Percentiles rank a stretch among this genome's conserved stretches.
Conservation (phyloP, 352 stramenopile genomes). For the Phytophthora ramorum region DNA sequence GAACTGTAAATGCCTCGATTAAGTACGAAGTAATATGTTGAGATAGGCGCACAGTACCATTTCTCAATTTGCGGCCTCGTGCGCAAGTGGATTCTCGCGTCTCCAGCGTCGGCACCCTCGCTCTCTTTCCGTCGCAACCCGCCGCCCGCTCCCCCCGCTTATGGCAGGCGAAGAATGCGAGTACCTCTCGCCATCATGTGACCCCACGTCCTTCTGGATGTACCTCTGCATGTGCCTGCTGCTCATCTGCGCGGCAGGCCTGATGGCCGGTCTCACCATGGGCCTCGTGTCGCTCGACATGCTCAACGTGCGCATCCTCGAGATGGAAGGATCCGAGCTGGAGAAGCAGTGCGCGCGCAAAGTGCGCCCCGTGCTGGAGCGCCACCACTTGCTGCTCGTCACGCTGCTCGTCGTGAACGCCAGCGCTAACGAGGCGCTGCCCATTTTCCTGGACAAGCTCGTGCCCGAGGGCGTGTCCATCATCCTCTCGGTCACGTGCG, state of each 20-base stretch:
- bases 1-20: background rate
- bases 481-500: conserved; percentile 94
- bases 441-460: conserved; percentile 93
- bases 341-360: conserved; percentile 80
- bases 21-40: background rate
- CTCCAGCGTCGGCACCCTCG: background rate
- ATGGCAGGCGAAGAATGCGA: conserved; percentile 54
- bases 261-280: conserved; percentile 86
- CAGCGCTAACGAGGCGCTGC: conserved; percentile 93
- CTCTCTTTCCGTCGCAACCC: background rate
- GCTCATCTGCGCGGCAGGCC: conserved; percentile 60
- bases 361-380: conserved; percentile 90
- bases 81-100: background rate
- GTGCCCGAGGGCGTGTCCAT: conserved; percentile 90
- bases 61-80: background rate
- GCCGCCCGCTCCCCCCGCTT: conserved; percentile 18
- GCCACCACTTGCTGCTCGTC: conserved; percentile 94
- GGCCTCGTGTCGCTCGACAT: conserved; percentile 80
- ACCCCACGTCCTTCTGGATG: conserved; percentile 69
- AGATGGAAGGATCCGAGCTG: conserved; percentile 69
- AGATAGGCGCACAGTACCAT: background rate
- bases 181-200: conserved; percentile 71
- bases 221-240: conserved; percentile 53
- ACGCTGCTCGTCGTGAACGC: conserved; percentile 96
- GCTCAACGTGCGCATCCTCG: conserved; percentile 81